Conservation (phyloP, 768 basidiomycete species). For the Mycena olivaceomarginata region DNA sequence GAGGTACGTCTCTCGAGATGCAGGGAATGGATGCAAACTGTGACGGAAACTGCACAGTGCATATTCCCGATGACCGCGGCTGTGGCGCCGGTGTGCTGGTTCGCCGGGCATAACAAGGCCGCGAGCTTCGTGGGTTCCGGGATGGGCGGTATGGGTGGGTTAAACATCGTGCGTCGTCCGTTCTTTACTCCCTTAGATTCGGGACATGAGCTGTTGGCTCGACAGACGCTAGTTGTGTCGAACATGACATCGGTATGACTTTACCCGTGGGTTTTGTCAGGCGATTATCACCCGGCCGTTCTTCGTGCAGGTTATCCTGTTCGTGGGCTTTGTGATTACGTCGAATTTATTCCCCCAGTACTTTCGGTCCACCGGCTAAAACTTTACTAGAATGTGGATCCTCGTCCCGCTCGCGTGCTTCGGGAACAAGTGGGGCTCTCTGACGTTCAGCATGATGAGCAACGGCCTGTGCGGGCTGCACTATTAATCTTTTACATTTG, state of each 20-base stretch:
- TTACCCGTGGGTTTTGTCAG: too few relatives aligned
- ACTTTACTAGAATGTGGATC: slow-evolving; percentile 13
- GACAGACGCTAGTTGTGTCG: slow-evolving; percentile 1
- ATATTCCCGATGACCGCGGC: slow-evolving; percentile 18
- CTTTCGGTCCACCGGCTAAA: background rate
- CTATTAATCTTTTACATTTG: too few relatives aligned
- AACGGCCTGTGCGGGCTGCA: background rate
- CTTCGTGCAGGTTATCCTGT: background rate
- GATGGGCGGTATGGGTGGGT: background rate
- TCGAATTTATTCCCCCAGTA: background rate
- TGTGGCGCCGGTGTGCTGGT: slow-evolving; percentile 15
- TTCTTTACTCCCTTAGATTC: too few relatives aligned
- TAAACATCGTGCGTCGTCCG: slow-evolving; percentile 8
- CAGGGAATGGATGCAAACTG: too few relatives aligned
- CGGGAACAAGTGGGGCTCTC: slow-evolving; percentile 19
- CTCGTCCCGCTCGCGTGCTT: slow-evolving; percentile 29
- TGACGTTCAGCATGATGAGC: background rate
- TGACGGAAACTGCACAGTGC: too few relatives aligned
- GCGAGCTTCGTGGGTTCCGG: too few relatives aligned
- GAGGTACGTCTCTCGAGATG: too few relatives aligned
- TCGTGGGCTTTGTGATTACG: slow-evolving; percentile 23
- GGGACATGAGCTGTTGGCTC: too few relatives aligned
- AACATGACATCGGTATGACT: slow-evolving; percentile 14
- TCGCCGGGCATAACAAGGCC: slow-evolving; percentile 9
- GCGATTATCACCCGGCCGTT: too few relatives aligned